Conservation (phyloP, 2,329 filamentous ascomycete genomes). For the Colletotrichum chrysophilum region DNA sequence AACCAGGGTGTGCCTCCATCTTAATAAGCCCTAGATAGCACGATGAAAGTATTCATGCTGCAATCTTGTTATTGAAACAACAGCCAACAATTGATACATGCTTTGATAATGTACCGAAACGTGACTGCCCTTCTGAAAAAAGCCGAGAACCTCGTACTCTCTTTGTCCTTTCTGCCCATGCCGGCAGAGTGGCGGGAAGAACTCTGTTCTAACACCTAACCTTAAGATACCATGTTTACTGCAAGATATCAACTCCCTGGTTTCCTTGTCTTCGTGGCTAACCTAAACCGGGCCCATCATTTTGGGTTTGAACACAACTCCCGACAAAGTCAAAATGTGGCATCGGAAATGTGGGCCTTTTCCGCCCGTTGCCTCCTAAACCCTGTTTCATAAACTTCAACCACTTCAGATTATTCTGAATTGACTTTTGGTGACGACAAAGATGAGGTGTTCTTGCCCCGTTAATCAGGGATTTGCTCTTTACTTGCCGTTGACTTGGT, state of each 20-base stretch:
- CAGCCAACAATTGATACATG: background rate
- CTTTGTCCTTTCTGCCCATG: background rate
- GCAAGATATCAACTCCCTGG: background rate
- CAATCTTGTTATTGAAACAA: accelerated
- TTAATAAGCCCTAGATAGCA: background rate
- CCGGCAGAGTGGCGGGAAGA: background rate
- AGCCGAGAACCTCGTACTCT: background rate
- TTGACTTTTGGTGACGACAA: background rate
- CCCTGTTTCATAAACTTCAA: background rate
- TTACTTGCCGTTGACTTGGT: background rate
- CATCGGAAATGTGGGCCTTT: background rate
- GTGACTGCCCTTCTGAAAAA: background rate
- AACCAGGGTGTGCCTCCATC: background rate
- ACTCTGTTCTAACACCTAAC: background rate
- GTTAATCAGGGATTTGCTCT: background rate
- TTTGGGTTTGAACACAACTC: background rate
- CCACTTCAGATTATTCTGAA: background rate
- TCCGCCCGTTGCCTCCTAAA: background rate
- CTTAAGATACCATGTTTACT: background rate
- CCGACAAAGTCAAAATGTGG: background rate
- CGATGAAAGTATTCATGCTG: background rate
- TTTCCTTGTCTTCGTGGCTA: background rate
- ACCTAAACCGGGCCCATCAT: background rate
- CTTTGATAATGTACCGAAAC: background rate
- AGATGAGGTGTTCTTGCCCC: background rate